Percentiles rank a stretch among this genome's conserved stretches.
phyloP scores from a whole-genome alignment of 2,329 filamentous ascomycete genomes.

The Trichoderma oligosporum region DNA sequence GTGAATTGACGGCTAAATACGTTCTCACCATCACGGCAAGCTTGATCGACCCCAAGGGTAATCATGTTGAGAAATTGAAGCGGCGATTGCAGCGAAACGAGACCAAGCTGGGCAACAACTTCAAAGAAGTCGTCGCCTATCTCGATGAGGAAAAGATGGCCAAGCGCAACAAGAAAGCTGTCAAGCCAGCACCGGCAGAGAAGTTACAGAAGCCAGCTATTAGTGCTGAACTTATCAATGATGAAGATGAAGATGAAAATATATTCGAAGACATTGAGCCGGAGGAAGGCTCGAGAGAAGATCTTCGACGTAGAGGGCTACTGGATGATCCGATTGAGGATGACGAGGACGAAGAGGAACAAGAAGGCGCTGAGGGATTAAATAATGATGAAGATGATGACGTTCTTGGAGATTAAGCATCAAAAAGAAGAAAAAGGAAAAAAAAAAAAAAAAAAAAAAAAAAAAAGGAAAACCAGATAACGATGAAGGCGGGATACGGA shows the following conservation, averaged over 20 bases:
- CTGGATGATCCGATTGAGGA: slow-evolving; percentile 45
- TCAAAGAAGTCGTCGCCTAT: slow-evolving; percentile 76
- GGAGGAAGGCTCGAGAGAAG: slow-evolving; percentile 58
- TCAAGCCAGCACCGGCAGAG: slow-evolving; percentile 21
- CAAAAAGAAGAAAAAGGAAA: slow-evolving; percentile 16
- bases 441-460: slow-evolving; percentile 18
- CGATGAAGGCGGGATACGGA: not conserved
- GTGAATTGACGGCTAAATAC: slow-evolving; percentile 79
- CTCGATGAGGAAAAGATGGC: slow-evolving; percentile 66
- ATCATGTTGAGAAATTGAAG: slow-evolving; percentile 60
- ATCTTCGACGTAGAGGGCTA: slow-evolving; percentile 52
- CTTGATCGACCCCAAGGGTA: slow-evolving; percentile 63
- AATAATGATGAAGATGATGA: slow-evolving; percentile 42
- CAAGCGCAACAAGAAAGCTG: slow-evolving; percentile 40
- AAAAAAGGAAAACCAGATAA: slow-evolving; percentile 18
- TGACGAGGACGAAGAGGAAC: slow-evolving; percentile 30
- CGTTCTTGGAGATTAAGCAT: slow-evolving; percentile 43
- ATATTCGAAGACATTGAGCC: slow-evolving; percentile 48
- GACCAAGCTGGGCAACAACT: slow-evolving; percentile 75
- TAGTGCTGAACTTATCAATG: slow-evolving; percentile 46
- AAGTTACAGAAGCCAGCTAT: slow-evolving; percentile 33
- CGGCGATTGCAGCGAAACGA: slow-evolving; percentile 75
- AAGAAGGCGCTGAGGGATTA: slow-evolving; percentile 26
- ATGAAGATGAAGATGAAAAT: slow-evolving; percentile 39
- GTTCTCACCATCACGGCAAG: slow-evolving; percentile 74